These are phyloP conservation scores for Aspergillus melleus DNA, from an alignment of 2,329 filamentous ascomycete genomes.

Conservation along the genomic window DNA sequence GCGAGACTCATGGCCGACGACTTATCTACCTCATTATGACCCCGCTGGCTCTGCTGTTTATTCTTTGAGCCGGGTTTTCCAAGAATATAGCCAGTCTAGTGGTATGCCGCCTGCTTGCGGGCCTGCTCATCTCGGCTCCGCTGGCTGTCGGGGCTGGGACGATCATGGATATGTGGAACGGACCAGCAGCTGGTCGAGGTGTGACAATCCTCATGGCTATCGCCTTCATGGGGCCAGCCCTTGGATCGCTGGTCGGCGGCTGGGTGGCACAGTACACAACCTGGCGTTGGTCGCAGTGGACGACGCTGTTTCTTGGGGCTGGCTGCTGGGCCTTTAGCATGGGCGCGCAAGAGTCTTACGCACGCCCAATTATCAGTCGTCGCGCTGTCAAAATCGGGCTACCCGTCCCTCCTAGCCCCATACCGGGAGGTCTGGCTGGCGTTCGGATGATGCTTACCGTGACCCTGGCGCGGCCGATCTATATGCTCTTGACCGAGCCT, in stretches of 20 bases:
- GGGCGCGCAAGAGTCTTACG: constrained; percentile 62
- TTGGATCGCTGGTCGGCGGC: constrained; percentile 59
- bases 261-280: constrained; percentile 62
- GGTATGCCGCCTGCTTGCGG: constrained; percentile 12
- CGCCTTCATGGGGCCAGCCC: constrained; percentile 57
- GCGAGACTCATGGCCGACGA: constrained; percentile 10
- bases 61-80: constrained; percentile 8
- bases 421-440: background rate
- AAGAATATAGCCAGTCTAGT: constrained; percentile 4
- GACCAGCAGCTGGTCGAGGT: background rate
- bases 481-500: constrained; percentile 56
- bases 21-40: constrained; percentile 12
- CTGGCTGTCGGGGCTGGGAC: background rate
- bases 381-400: constrained; percentile 30
- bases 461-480: constrained; percentile 53
- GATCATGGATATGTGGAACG: too few relatives aligned
- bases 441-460: constrained; percentile 30
- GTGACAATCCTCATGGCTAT: constrained; percentile 33
- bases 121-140: constrained; percentile 8
- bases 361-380: constrained; percentile 66
- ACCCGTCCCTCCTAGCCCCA: background rate
- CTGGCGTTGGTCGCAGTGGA: constrained; percentile 73
- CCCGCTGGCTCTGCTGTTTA: constrained; percentile 6
- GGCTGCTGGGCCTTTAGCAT: constrained; percentile 62
- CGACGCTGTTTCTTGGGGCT: constrained; percentile 65